Evolutionary conservation across 805 yeast species (phyloP).

Genomic region (Cyberlindnera petersonii): DNA sequence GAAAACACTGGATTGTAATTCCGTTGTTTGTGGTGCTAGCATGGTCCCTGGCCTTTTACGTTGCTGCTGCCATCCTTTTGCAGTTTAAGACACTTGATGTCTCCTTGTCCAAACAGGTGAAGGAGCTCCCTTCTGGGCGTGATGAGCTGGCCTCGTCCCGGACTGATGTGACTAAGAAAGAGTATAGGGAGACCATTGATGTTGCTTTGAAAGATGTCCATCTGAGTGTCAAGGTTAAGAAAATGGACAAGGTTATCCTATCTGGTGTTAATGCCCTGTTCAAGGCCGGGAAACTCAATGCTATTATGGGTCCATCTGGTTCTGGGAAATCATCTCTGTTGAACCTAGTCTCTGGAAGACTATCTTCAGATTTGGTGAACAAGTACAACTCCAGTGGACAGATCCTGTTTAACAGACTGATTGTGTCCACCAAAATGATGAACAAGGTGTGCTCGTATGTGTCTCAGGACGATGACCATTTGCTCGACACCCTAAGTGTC

Average conservation of each 20-base stretch:
- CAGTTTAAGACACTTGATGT: slow-evolving; percentile 36
- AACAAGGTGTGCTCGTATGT: slow-evolving; percentile 67
- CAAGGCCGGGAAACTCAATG: slow-evolving; percentile 48
- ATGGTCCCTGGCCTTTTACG: slow-evolving; percentile 53
- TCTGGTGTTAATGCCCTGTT: slow-evolving; percentile 22
- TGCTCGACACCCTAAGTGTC: slow-evolving; percentile 70
- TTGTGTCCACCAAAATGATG: slow-evolving; percentile 36
- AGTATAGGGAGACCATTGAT: slow-evolving; percentile 13
- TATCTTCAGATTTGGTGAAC: slow-evolving; percentile 33
- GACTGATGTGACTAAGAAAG: neutral
- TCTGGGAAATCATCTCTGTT: slow-evolving; percentile 71
- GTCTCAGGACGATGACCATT: slow-evolving; percentile 75
- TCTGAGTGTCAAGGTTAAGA: slow-evolving; percentile 17
- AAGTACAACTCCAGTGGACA: slow-evolving; percentile 36
- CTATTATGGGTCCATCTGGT: slow-evolving; percentile 81
- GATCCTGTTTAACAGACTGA: slow-evolving; percentile 40
- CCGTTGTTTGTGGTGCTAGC: slow-evolving; percentile 60
- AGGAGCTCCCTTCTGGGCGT: slow-evolving; percentile 2
- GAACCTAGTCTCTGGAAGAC: slow-evolving; percentile 59
- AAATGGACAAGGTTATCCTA: slow-evolving; percentile 19
- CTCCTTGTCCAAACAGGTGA: slow-evolving; percentile 23
- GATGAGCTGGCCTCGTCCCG: slow-evolving; percentile 3
- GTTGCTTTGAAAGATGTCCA: slow-evolving; percentile 13
- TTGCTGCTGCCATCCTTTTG: slow-evolving; percentile 46
- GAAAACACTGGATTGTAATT: slow-evolving; percentile 54